A percentile compares a stretch with the other conserved stretches of the same genome.
These are phyloP conservation scores for Aspergillus sp. DNA, from an alignment of 2,329 filamentous ascomycete species.

Conservation along the genomic window DNA sequence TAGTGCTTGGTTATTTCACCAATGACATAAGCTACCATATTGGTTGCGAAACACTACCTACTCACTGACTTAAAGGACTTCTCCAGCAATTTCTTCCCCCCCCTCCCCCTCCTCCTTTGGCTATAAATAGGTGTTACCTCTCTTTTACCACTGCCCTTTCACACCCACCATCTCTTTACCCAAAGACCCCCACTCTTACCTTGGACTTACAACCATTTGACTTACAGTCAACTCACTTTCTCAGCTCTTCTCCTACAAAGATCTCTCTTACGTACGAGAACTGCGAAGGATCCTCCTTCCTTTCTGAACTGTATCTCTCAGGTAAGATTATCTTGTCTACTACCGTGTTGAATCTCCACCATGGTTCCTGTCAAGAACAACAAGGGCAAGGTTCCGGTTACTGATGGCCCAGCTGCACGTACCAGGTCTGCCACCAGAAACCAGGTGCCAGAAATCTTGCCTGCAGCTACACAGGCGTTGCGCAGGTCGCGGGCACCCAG, in stretches of 20 bases:
- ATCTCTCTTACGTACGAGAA: not conserved
- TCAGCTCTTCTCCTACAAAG: too few relatives aligned
- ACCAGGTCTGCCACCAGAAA: not conserved
- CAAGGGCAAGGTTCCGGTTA: not conserved
- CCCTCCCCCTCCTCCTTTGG: not conserved
- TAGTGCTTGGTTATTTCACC: not conserved
- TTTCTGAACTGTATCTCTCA: not conserved
- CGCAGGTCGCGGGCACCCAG: too few relatives aligned
- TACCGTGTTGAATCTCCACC: not conserved
- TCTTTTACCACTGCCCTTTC: not conserved
- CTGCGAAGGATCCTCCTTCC: not conserved
- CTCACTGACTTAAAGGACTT: not conserved
- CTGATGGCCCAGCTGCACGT: not conserved
- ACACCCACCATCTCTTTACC: not conserved
- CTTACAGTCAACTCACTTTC: too few relatives aligned
- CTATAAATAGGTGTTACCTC: not conserved
- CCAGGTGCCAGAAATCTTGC: too few relatives aligned
- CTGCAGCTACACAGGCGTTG: too few relatives aligned
- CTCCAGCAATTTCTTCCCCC: not conserved
- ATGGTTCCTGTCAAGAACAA: not conserved
- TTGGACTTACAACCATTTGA: not conserved
- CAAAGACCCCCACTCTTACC: not conserved
- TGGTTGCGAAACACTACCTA: not conserved
- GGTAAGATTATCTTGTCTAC: not conserved
- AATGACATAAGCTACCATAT: not conserved